Percentiles rank a stretch among this genome's conserved stretches.
phyloP scores from a whole-genome alignment of 1,284 basidiomycete species.

The Sporisorium sorghi region DNA sequence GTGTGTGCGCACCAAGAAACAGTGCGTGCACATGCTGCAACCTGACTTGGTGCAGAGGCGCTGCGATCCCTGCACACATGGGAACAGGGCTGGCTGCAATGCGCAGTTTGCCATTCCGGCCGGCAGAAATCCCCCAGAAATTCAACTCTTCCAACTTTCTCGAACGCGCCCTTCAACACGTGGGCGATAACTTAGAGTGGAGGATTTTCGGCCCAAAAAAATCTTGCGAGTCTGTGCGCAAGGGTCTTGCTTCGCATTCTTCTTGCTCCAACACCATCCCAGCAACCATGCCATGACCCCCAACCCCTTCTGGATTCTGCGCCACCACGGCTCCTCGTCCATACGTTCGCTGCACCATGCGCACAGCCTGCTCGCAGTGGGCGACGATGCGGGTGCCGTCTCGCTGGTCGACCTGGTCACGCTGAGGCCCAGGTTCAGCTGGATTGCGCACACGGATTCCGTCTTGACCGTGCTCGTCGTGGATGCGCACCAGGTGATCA shows the following conservation, averaged over 20 bases:
- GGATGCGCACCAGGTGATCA: conserved; percentile 75
- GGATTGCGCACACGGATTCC: conserved; percentile 82
- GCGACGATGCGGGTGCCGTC: conserved; percentile 79
- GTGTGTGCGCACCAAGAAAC: too few relatives aligned
- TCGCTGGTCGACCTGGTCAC: conserved; percentile 79
- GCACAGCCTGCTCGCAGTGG: conserved; percentile 83
- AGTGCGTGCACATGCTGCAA: too few relatives aligned
- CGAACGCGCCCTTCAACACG: too few relatives aligned
- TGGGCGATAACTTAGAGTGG: too few relatives aligned
- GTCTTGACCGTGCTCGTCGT: conserved; percentile 82
- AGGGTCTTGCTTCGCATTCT: conserved; percentile 9
- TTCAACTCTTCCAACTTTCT: too few relatives aligned
- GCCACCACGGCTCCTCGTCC: conserved; percentile 75
- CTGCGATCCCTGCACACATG: too few relatives aligned
- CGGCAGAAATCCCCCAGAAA: too few relatives aligned
- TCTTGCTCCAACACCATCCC: neutral
- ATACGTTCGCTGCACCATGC: conserved; percentile 76
- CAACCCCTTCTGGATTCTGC: conserved; percentile 78
- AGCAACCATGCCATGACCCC: conserved; percentile 16
- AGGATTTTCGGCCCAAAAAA: neutral
- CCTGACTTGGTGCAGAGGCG: too few relatives aligned
- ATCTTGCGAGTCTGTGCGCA: conserved; percentile 10
- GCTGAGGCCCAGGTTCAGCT: conserved; percentile 78
- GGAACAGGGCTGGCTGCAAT: too few relatives aligned
- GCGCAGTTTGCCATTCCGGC: too few relatives aligned